These are phyloP conservation scores for Beta lomatogona DNA, from an alignment of 179 eudicot genomes.

Conservation along the genomic window DNA sequence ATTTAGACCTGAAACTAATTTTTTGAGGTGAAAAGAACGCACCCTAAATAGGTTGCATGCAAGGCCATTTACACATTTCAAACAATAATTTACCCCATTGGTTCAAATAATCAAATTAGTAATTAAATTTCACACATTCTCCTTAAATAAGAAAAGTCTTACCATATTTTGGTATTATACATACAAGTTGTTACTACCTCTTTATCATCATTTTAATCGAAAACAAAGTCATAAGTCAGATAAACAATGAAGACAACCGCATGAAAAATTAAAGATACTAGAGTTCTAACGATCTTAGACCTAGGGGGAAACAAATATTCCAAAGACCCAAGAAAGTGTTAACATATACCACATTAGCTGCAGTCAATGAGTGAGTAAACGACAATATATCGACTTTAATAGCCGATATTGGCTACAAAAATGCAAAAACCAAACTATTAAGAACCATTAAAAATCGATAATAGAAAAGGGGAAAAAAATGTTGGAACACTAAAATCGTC, in stretches of 20 bases:
- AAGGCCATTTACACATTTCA: background rate
- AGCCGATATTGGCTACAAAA: background rate
- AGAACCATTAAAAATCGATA: background rate
- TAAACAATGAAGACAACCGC: background rate
- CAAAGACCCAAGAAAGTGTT: background rate
- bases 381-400: background rate
- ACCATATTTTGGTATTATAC: background rate
- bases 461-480: background rate
- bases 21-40: too few species aligned
- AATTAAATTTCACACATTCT: background rate
- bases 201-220: background rate
- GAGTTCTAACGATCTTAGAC: background rate
- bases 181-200: background rate
- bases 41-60: background rate
- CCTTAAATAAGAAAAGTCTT: background rate
- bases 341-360: background rate
- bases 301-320: background rate
- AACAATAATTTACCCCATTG: background rate
- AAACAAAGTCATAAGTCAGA: background rate
- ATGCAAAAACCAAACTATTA: background rate
- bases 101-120: background rate
- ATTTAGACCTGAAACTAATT: too few species aligned
- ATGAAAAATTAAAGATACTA: background rate
- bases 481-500: slow-evolving; percentile 3
- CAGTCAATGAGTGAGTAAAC: background rate